Conservation (phyloP, 2,329 filamentous ascomycete species). For the Chrysoporthe austroafricana region DNA sequence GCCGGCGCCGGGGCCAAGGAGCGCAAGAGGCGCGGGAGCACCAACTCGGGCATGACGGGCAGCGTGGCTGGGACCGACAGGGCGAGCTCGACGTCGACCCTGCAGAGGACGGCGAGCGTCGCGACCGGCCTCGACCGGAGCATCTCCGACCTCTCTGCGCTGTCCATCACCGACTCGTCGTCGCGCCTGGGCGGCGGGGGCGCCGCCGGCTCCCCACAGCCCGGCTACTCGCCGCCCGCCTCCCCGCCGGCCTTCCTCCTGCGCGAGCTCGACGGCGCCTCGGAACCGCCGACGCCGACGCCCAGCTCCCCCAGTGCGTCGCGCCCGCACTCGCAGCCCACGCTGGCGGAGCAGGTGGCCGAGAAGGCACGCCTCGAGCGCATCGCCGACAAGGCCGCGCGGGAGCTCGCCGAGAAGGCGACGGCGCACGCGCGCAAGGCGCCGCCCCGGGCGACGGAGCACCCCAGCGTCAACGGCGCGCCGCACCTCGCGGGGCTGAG, state of each 20-base stretch:
- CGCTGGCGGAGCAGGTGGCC: constrained; percentile 59
- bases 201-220: constrained; percentile 32
- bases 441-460: constrained; percentile 51
- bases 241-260: constrained; percentile 30
- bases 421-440: constrained; percentile 58
- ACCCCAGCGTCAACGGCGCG: constrained; percentile 61
- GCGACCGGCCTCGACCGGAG: constrained; percentile 28
- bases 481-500: constrained; percentile 59
- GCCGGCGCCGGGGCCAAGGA: constrained; percentile 28
- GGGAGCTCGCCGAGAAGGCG: constrained; percentile 56
- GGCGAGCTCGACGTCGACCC: constrained; percentile 30
- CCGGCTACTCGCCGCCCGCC: constrained; percentile 30
- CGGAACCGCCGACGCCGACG: constrained; percentile 18
- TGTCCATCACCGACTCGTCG: constrained; percentile 19
- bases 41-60: constrained; percentile 17
- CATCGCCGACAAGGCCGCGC: constrained; percentile 58
- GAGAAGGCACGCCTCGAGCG: constrained; percentile 65
- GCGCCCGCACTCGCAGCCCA: constrained; percentile 33
- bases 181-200: constrained; percentile 30
- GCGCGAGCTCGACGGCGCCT: constrained; percentile 16
- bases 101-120: constrained; percentile 29
- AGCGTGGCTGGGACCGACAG: constrained; percentile 24
- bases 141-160: constrained; percentile 30
- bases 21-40: constrained; percentile 28
- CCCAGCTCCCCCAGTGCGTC: constrained; percentile 29